Percentiles rank a stretch among this genome's conserved stretches.
phyloP scores from a whole-genome alignment of 331 rosid species.

The Acacia pycnantha region DNA sequence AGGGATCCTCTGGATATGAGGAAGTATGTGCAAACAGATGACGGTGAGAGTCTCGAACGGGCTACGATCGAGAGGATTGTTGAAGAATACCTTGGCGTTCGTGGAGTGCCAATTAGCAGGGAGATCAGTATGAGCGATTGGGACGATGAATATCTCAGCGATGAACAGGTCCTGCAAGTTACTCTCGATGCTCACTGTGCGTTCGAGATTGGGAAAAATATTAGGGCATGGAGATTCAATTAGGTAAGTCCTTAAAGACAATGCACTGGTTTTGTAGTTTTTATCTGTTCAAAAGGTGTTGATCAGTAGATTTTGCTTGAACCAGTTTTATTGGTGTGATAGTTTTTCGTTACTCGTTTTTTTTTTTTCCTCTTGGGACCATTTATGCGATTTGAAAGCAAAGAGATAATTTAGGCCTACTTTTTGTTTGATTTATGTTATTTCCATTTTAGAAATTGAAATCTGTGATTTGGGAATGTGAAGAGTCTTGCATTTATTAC shows the following conservation, averaged over 20 bases:
- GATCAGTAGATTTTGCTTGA: neutral
- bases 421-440: too few species aligned
- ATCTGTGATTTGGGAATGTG: too few species aligned
- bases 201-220: neutral
- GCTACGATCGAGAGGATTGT: constrained; percentile 16
- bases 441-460: too few species aligned
- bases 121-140: constrained; percentile 25
- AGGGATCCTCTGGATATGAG: constrained; percentile 23
- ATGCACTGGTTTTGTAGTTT: neutral
- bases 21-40: neutral
- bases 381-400: neutral
- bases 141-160: neutral
- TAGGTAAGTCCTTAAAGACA: neutral
- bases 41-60: neutral
- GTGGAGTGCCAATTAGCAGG: neutral
- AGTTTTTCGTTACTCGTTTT: neutral
- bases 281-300: too few species aligned
- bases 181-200: constrained; percentile 20
- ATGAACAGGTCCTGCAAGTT: neutral
- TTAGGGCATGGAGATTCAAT: neutral
- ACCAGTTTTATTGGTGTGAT: neutral
- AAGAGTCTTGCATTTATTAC: too few species aligned
- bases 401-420: neutral
- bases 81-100: neutral
- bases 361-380: neutral